Evolutionary conservation across 140 eudicot genomes (phyloP), one percentile per base, ranked within the genome.

Genomic region (Cichorium intybus): DNA sequence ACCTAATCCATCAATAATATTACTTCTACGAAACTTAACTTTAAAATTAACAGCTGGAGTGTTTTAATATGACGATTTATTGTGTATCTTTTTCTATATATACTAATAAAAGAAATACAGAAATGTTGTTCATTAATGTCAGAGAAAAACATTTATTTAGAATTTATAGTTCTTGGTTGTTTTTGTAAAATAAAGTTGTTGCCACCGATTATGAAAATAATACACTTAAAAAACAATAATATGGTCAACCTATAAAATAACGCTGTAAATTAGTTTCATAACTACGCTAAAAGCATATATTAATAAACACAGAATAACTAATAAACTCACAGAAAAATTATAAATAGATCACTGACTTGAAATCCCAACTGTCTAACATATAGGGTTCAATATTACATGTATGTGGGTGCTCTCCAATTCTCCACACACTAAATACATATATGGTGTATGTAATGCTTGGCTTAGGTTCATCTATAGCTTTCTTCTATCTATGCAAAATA

Each of bases 371-470:
- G 72, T 73, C 68, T 56, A 65, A 45, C 68, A 33, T 46, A 4
- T 73, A 47, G 68, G 73, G 62, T 65, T 73, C 78, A n/a, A n/a
- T n/a, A 64, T 73, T 73, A 68, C 68, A 24, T 56, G 45, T 64
- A 73, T 73, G 62, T 73, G 73, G 78, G 68, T 65, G 62, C 12
- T 53, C 39, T 73, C 45, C 21, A 50, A 52, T 41, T 50, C 62
- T 73, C 55, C 78, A 73, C 66, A 34, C 61, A 65, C 31, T 62
- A 17, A 14, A 35, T 14, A 73, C 68, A 73, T 53, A 48, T 21
- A 56, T 34, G 70, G 69, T 61, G 64, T 48, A 41, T 53, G 59
- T 56, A 24, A 46, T 65, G 46, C 58, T 45, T 73, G 78, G 78
- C 58, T 46, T 64, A 73, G 73, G 62, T 64, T 73, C 68, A 56